Base-by-base conservation (phyloP, 1,284 basidiomycete genomes). In the Paramarasmius palmivorus region DNA sequence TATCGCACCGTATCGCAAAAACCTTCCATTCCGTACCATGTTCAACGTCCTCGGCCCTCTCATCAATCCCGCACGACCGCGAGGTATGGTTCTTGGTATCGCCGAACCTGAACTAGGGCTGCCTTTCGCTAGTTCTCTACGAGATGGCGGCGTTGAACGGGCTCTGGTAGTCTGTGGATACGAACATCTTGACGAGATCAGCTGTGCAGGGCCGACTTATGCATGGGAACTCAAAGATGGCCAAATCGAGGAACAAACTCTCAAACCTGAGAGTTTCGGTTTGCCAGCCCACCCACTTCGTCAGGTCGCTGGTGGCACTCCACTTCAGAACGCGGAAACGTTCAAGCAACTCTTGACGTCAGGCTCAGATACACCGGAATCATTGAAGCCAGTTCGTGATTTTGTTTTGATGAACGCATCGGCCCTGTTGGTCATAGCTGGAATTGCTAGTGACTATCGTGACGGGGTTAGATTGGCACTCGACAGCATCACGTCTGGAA, bases 31-130 rank as follows among this genome's bases (percentile, higher is more conserved):
- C 77, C 91, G 95, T 23, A 98, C 96, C 2, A 88, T 99, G 76
- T 98, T 98, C 83, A 99, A 99, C 73, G 77, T 97, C 55, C 81
- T 98, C 38, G 96, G 97, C 0, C 96, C 96, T 0, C 80, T 98
- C 39, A 90, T 98, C 72, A 98, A 98, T 72, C 97, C 96, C 0
- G 90, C 93, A 0, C 74, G 77, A 17, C 96, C 96, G 0, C 77
- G 78, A 23, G 84, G 92, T 20, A 90, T 98, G 86, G 83, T 99
- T 12, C 80, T 98, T 26, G 96, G 96, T 50, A 91, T 99, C 20
- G 91, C 95, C 12, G 88, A 89, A 57, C 83, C 78, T 50, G 86
- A 88, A 59, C 82, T 99, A n/a, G 96, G 95, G 0, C 69, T 77
- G 6, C 86, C 91, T 0, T 98, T 97, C 66, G 94, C 92, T 0